Base-by-base conservation (phyloP, 164 flowering plant genomes). In the Vitis cinerea region DNA sequence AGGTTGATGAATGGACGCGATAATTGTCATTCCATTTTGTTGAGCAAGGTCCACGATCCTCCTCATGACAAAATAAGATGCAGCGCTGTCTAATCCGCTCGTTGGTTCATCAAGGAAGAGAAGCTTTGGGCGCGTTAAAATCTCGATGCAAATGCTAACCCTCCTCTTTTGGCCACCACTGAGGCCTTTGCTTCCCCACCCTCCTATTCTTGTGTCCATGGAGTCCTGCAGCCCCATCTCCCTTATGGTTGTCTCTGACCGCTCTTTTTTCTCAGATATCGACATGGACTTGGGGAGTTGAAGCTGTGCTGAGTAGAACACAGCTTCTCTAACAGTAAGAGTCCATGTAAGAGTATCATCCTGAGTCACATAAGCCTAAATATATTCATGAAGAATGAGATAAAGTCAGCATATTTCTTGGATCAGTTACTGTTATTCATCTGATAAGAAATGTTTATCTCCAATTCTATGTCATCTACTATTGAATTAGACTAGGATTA, bases 61-160 rank as follows among this genome's bases (percentile, higher is more conserved):
- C 23, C 27, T 75, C 71, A 73, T 76, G 50, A 79, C 79, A 72
- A 72, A 72, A 61, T 57, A 75, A 16, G 78, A 69, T 14, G 79
- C 79, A 2, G 82, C 77, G 67, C 82, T 79, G 52, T 79, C 82
- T 3, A 79, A 72, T 1, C 82, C 82, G 29, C 79, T 79, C 1
- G 82, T 79, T 0, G 82, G 82, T 65, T 79, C 79, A 48, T 79
- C 82, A 7, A 79, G 75, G 65, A 79, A 79, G 12, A 79, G 74
- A 14, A 79, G 73, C 66, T 61, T 69, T 0, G 81, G 81, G 3
- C 79, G 58, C 0, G 73, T 75, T 29, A 79, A 44, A 54, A 79
- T 75, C 47, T 75, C 81, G 29, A 75, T 71, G 57, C 78, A 75
- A 63, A 79, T 79, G 74, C 81, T 79, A 6, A 79, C 76, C 14